Evolutionary conservation across 2,329 filamentous ascomycete species (phyloP), one percentile per base, ranked within the genome.

Genomic region (Colletotrichum sp.): DNA sequence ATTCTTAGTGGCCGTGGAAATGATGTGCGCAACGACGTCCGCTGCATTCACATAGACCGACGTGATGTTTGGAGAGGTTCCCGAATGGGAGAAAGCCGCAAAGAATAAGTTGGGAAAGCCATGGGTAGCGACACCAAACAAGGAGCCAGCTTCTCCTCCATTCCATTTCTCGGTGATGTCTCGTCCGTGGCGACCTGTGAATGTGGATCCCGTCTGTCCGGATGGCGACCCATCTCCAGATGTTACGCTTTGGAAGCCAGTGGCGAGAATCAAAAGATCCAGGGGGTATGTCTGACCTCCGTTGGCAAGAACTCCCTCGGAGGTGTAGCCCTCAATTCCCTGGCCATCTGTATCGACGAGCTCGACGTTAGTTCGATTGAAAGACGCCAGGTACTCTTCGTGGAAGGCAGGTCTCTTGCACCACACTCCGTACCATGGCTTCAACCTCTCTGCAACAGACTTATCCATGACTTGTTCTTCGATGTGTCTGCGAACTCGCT

Each of bases 391-490:
- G 78, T 92, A 93, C 4, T 88, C 86, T 78, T 93, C 90, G 81
- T 91, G 90, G 81, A 93, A 93, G 52, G 85, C 88, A 0, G 92
- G 91, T 0, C 92, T 87, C 80, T 94, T 93, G 85, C 92, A 93
- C 87, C 89, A 92, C 0, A 83, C 82, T 0, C 89, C 87, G 79
- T 93, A 93, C 89, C 90, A 92, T 0, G 91, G 85, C 79, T 91
- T 90, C 7, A 93, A 85, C 6, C 81, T 86, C 30, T 86, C 85
- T 0, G 91, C 91, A 0, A 87, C 90, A 1, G 80, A 82, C 8
- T 81, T 80, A 78, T 93, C 87, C 30, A 87, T 82, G 30, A 93
- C 90, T 26, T 89, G 80, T 0, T 83, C 78, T 16, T 88, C 87
- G 13, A 88, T 84, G 8, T 89, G 86, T 5, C 81, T 81, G 4